Conservation (phyloP, 495 filamentous ascomycete species). For the Monascus purpureus region DNA sequence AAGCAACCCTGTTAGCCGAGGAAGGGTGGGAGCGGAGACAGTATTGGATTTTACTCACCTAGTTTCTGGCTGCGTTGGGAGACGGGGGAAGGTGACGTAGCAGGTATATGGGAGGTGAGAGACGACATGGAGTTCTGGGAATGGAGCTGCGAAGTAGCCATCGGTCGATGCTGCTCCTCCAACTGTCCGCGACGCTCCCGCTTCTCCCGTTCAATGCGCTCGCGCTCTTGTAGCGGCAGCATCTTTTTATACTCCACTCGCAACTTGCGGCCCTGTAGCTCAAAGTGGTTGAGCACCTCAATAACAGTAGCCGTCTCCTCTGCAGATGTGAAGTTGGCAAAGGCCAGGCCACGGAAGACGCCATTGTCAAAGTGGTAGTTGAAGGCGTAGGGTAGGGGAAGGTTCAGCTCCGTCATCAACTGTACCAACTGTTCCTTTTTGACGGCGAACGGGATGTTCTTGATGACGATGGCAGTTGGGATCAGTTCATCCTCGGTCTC, state of each 20-base stretch:
- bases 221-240: constrained; percentile 84
- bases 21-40: not conserved
- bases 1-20: constrained; percentile 11
- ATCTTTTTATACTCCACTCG: constrained; percentile 99
- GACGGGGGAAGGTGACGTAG: constrained; percentile 60
- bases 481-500: constrained; percentile 75
- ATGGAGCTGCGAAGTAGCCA: constrained; percentile 50
- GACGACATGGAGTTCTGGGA: constrained; percentile 76
- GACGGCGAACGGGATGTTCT: constrained; percentile 97
- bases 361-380: constrained; percentile 99
- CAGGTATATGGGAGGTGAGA: constrained; percentile 54
- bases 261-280: constrained; percentile 85
- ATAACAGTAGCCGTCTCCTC: constrained; percentile 89
- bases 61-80: constrained; percentile 47
- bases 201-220: constrained; percentile 95
- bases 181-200: constrained; percentile 89
- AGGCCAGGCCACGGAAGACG: constrained; percentile 89
- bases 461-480: constrained; percentile 96
- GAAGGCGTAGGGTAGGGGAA: constrained; percentile 94
- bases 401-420: constrained; percentile 80
- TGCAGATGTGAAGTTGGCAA: constrained; percentile 94
- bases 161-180: constrained; percentile 85
- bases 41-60: no score
- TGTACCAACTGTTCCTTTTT: constrained; percentile 90
- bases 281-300: constrained; percentile 81